A percentile compares a stretch with the other conserved stretches of the same genome.
Evolutionary conservation across 2,329 filamentous ascomycete genomes (phyloP).

Genomic region (Tolypocladium cylindrosporum): DNA sequence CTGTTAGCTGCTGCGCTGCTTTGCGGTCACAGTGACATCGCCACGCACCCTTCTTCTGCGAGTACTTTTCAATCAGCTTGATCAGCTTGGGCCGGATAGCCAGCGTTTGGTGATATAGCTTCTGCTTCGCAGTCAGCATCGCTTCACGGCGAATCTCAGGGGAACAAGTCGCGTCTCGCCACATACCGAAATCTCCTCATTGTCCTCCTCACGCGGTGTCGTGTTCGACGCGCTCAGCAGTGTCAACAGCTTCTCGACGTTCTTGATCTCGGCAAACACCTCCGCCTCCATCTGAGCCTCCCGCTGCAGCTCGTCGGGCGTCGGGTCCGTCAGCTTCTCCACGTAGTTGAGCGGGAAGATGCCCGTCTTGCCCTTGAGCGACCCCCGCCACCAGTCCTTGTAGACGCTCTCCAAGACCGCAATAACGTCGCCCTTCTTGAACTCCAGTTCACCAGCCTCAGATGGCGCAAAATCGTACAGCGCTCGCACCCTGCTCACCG

Average conservation of each 20-base stretch:
- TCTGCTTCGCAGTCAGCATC: constrained; percentile 33
- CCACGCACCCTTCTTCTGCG: constrained; percentile 82
- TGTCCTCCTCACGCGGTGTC: constrained; percentile 75
- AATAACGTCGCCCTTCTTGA: constrained; percentile 94
- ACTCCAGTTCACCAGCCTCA: constrained; percentile 88
- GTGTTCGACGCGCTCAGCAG: constrained; percentile 80
- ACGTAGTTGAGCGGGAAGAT: constrained; percentile 99
- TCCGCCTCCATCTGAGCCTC: constrained; percentile 90
- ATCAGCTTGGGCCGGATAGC: constrained; percentile 95
- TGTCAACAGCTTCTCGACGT: constrained; percentile 65
- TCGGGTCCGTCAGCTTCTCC: constrained; percentile 92
- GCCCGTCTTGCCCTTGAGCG: constrained; percentile 84
- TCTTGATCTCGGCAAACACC: constrained; percentile 56
- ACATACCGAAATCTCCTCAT: constrained; percentile 84
- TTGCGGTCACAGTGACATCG: neutral
- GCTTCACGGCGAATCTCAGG: too few species aligned
- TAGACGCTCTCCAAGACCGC: constrained; percentile 95
- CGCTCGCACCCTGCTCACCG: constrained; percentile 86
- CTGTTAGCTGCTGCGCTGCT: constrained; percentile 2
- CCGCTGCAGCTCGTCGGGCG: constrained; percentile 83
- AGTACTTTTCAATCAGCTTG: constrained; percentile 97
- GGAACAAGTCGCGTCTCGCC: neutral
- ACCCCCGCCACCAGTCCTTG: constrained; percentile 99
- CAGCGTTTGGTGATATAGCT: constrained; percentile 83
- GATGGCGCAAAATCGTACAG: constrained; percentile 92